Evolutionary conservation across 768 basidiomycete genomes (phyloP).

Genomic region (Mycena olivaceomarginata): DNA sequence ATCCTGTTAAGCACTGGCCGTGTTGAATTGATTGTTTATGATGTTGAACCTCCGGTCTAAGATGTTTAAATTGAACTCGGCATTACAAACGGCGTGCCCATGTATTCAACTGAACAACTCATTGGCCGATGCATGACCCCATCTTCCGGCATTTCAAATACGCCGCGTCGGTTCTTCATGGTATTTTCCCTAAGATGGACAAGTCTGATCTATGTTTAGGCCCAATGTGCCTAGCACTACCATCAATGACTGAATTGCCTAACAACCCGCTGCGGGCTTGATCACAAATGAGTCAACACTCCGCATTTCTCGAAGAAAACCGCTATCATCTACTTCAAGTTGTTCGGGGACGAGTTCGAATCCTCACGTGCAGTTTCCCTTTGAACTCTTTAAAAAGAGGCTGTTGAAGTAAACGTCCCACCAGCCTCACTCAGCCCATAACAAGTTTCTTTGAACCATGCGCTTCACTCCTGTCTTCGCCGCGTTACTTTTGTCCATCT

Average conservation of each 20-base stretch:
- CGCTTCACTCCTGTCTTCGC: slow-evolving; percentile 27
- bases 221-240: neutral
- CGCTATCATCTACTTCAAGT: too few species aligned
- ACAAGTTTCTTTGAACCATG: neutral
- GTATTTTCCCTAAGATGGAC: too few species aligned
- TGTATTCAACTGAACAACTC: neutral
- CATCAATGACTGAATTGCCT: too few species aligned
- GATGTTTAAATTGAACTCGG: neutral
- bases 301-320: neutral
- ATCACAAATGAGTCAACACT: neutral
- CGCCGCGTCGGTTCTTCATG: too few species aligned
- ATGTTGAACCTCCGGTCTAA: neutral
- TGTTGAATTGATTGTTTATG: neutral
- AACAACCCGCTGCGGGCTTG: too few species aligned
- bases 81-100: neutral
- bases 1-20: neutral
- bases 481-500: slow-evolving; percentile 8
- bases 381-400: neutral
- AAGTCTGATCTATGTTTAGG: too few species aligned
- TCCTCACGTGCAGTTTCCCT: neutral
- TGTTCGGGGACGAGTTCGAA: neutral
- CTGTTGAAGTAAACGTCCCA: neutral
- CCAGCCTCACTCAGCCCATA: neutral
- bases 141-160: neutral
- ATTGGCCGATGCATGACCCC: neutral